phyloP scores from a whole-genome alignment of 805 yeast genomes.

The Candida ponderosae region DNA sequence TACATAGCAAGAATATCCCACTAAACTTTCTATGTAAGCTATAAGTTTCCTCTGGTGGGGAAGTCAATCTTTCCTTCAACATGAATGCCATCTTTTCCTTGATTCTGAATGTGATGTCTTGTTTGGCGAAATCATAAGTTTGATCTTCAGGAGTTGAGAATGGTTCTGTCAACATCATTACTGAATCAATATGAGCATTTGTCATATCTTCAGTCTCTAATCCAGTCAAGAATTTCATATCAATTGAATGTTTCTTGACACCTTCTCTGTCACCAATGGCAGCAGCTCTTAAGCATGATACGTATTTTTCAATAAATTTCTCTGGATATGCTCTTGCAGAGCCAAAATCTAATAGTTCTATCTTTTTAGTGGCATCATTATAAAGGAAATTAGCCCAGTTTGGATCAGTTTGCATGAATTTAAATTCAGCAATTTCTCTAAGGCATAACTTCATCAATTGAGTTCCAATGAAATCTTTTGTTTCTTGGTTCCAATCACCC shows the following conservation, averaged over 20 bases:
- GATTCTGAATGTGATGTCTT: slow-evolving; percentile 91
- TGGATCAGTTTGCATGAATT: slow-evolving; percentile 97
- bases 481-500: slow-evolving; percentile 66
- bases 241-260: slow-evolving; percentile 57
- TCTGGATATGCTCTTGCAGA: slow-evolving; percentile 78
- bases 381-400: slow-evolving; percentile 97
- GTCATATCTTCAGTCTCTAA: slow-evolving; percentile 80
- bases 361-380: slow-evolving; percentile 58
- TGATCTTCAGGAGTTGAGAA: slow-evolving; percentile 50
- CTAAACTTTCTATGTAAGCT: slow-evolving; percentile 92
- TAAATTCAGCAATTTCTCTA: slow-evolving; percentile 74
- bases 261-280: slow-evolving; percentile 55
- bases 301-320: slow-evolving; percentile 62
- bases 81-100: slow-evolving; percentile 80
- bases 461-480: slow-evolving; percentile 74
- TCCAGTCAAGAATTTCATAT: slow-evolving; percentile 87
- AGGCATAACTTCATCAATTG: slow-evolving; percentile 83
- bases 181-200: slow-evolving; percentile 89
- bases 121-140: slow-evolving; percentile 65
- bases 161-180: slow-evolving; percentile 88
- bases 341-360: slow-evolving; percentile 91
- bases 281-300: slow-evolving; percentile 67
- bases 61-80: slow-evolving; percentile 86
- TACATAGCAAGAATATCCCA: slow-evolving; percentile 87
- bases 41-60: slow-evolving; percentile 98